Base-by-base conservation (phyloP, 345 rosid genomes). In the Murraya paniculata region DNA sequence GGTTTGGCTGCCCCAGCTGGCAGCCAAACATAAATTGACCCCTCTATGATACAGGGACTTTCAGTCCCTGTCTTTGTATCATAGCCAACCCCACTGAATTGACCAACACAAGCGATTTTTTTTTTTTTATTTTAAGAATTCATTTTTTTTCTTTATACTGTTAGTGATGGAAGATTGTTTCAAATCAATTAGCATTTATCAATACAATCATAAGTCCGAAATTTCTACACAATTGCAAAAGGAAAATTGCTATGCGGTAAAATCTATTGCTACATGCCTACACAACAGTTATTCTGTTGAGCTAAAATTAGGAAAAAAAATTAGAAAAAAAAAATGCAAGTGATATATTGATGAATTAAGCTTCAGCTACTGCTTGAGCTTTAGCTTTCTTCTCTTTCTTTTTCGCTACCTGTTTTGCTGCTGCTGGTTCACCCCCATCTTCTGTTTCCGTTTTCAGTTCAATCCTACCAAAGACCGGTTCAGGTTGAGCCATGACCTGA, bases 401-500 rank as follows among this genome's bases (percentile, higher is more conserved):
- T 79, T 86, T 90, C 33, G 70, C 84, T 9, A 76, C 77, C 81
- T 81, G 84, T 79, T 87, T 84, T 31, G 73, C 56, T 36, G 73
- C 56, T 36, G 80, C 60, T 64, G 81, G 71, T 77, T 77, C 81
- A 31, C 57, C 62, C 28, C 70, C 85, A 66, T 72, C 84, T 75
- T 84, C 89, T 14, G 64, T 66, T 70, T 81, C 88, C 25, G 86
- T 64, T 65, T 68, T 82, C 69, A 53, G 82, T 75, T 93, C 98
- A 64, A 95, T 92, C 81, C 96, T 90, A 31, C 88, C 93, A 78
- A 92, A 95, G 36, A 95, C 87, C 1, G 99, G 98, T 73, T 84
- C 87, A 5, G 98, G 92, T 81, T 90, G 90, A 68, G 92, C 93
- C 99, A 93, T 91, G 33, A 92, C 92, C 89, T 87, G 91, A 50